phyloP scores from a whole-genome alignment of 2,329 filamentous ascomycete species.

The Calonectria leucothoes region DNA sequence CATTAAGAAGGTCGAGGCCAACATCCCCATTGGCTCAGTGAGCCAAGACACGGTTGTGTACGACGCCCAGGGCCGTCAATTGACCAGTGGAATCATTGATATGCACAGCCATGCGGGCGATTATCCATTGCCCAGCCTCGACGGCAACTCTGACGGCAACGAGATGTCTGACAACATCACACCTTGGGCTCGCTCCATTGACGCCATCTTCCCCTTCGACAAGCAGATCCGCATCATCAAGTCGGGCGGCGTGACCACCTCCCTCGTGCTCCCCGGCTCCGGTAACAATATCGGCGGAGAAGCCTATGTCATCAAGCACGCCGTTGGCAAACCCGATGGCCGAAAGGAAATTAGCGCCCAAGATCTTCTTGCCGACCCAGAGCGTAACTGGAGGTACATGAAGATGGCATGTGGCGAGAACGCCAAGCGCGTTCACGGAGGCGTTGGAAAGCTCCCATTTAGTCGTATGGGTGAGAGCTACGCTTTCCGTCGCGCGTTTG shows the following conservation, averaged over 20 bases:
- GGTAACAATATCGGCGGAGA: slow-evolving; percentile 82
- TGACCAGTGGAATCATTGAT: slow-evolving; percentile 77
- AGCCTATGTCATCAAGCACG: slow-evolving; percentile 76
- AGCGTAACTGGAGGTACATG: slow-evolving; percentile 75
- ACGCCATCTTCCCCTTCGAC: slow-evolving; percentile 72
- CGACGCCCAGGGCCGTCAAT: slow-evolving; percentile 68
- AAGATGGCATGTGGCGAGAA: slow-evolving; percentile 84
- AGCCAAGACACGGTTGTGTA: slow-evolving; percentile 62
- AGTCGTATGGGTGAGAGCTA: slow-evolving; percentile 77
- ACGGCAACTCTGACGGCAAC: slow-evolving; percentile 69
- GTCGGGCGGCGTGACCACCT: slow-evolving; percentile 78
- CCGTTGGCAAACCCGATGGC: slow-evolving; percentile 69
- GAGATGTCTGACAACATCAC: slow-evolving; percentile 74
- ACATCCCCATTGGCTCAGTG: slow-evolving; percentile 56
- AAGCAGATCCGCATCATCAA: slow-evolving; percentile 77
- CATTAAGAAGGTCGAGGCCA: slow-evolving; percentile 63
- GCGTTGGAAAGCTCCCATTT: slow-evolving; percentile 62
- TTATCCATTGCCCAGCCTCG: slow-evolving; percentile 64
- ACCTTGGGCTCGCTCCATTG: slow-evolving; percentile 75
- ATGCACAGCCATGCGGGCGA: slow-evolving; percentile 78
- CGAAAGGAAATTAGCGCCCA: slow-evolving; percentile 71
- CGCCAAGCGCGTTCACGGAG: slow-evolving; percentile 71
- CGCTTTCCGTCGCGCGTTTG: slow-evolving; percentile 75
- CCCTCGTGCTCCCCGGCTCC: slow-evolving; percentile 73
- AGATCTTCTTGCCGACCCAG: slow-evolving; percentile 75